These are phyloP conservation scores for Russula emetica DNA, from an alignment of 768 basidiomycete genomes.

Conservation along the genomic window DNA sequence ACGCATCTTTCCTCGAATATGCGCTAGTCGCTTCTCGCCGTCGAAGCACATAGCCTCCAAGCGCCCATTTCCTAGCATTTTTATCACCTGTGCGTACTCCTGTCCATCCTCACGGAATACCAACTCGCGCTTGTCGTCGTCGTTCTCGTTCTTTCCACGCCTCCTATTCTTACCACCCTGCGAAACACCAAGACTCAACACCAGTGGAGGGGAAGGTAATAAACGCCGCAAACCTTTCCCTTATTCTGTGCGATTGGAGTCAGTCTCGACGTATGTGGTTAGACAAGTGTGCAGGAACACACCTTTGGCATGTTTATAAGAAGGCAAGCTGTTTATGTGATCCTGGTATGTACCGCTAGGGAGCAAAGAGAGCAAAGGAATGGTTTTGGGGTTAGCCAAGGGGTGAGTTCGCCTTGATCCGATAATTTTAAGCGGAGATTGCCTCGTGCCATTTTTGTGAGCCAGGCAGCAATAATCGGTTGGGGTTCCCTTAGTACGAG, in stretches of 20 bases:
- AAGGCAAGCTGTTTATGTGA: not conserved
- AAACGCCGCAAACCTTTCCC: conserved; percentile 53
- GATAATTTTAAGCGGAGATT: conserved; percentile 21
- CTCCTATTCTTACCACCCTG: conserved; percentile 99
- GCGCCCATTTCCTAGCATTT: conserved; percentile 98
- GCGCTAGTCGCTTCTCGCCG: conserved; percentile 94
- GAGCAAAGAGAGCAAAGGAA: not conserved
- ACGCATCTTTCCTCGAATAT: conserved; percentile 98
- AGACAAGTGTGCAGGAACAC: not conserved
- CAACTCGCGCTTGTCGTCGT: conserved; percentile 96
- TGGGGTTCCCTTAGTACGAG: too few species aligned
- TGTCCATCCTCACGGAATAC: conserved; percentile 99
- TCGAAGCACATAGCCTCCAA: conserved; percentile 97
- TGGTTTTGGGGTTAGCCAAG: not conserved
- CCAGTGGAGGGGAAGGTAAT: conserved; percentile 4
- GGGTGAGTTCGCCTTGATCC: not conserved
- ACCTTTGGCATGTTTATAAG: conserved; percentile 27
- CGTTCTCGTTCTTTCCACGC: conserved; percentile 99
- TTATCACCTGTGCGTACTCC: conserved; percentile 96
- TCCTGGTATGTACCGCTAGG: not conserved
- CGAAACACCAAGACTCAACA: conserved; percentile 18
- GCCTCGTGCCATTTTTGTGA: not conserved
- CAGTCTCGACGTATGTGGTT: not conserved
- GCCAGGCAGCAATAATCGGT: too few species aligned
- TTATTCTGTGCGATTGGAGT: conserved; percentile 49